Conservation (phyloP, 768 basidiomycete species). For the Thelephora aurantiotincta region DNA sequence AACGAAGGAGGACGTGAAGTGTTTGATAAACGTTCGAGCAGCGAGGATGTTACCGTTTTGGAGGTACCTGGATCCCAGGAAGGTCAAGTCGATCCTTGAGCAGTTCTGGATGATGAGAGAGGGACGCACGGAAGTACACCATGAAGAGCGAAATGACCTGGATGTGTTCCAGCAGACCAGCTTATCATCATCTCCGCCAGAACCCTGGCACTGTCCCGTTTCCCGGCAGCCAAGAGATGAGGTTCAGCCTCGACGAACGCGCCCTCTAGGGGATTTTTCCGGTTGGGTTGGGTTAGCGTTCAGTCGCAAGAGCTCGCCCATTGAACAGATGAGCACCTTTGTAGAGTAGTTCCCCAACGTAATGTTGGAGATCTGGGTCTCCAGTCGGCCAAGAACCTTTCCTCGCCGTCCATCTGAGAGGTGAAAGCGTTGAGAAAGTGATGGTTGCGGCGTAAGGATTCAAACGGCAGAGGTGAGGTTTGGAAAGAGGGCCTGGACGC, state of each 20-base stretch:
- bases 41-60: constrained; percentile 85
- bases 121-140: constrained; percentile 69
- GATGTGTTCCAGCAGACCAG: constrained; percentile 48
- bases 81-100: constrained; percentile 1
- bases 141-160: constrained; percentile 71
- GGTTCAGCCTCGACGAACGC: constrained; percentile 62
- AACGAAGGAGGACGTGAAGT: constrained; percentile 55
- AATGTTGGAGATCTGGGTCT: constrained; percentile 79
- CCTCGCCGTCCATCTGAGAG: constrained; percentile 71
- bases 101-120: neutral
- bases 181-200: constrained; percentile 80
- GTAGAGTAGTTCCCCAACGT: constrained; percentile 77
- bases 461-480: neutral
- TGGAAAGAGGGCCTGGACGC: constrained; percentile 15
- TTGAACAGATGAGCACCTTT: constrained; percentile 41
- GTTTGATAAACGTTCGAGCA: constrained; percentile 82
- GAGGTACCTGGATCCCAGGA: constrained; percentile 41
- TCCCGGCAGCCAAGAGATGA: constrained; percentile 76
- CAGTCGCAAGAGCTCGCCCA: neutral
- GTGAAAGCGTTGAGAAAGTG: constrained; percentile 3
- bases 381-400: constrained; percentile 71
- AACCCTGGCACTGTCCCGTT: constrained; percentile 75
- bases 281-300: neutral
- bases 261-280: constrained; percentile 38
- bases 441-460: neutral